Evolutionary conservation across 345 rosid species (phyloP), one percentile per base, ranked within the genome.

Genomic region (Arabidopsis arenosa): DNA sequence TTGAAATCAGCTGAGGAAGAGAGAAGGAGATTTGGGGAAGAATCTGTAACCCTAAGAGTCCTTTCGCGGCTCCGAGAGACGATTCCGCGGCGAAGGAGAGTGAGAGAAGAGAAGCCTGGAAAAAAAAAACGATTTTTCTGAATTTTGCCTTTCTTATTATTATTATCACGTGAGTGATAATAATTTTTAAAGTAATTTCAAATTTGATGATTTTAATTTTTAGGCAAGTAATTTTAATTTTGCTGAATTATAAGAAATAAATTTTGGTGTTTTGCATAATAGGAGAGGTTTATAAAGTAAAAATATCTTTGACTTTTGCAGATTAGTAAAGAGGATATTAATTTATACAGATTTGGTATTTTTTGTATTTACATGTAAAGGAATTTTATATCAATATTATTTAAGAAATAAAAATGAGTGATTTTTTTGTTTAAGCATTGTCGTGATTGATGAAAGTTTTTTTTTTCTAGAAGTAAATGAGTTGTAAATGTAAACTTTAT

Each of bases 81-180:
- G 75, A 70, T 63, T 77, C 80, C 75, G 26, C 66, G 71, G 75
- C 75, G 26, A 76, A 15, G 71, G 48, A 11, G 5, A 70, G 54
- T 62, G 70, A 66, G 60, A 35, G 8, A n/a, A 35, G 8, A n/a
- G 41, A 33, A 23, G n/a, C 49, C 65, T 47, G 26, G 3, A 21
- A 51, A 2, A 39, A 58, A 40, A 58, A 30, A 48, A 15, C 23
- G 66, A 44, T 10, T 33, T 13, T 18, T 45, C 47, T 64, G 7
- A 63, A 13, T 0, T 63, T 40, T 3, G 53, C 41, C 52, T 48
- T 48, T 28, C 53, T 12, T 59, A 48, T 48, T 6, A 28, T 28
- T 55, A 12, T 1, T 66, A 37, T 66, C 61, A 66, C 61, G 68
- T 67, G 53, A 66, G 13, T 58, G 26, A 23, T 23, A 28, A 7